Evolutionary conservation across 163 green algal species (phyloP).

Genomic region (Smithsoniella earleae): DNA sequence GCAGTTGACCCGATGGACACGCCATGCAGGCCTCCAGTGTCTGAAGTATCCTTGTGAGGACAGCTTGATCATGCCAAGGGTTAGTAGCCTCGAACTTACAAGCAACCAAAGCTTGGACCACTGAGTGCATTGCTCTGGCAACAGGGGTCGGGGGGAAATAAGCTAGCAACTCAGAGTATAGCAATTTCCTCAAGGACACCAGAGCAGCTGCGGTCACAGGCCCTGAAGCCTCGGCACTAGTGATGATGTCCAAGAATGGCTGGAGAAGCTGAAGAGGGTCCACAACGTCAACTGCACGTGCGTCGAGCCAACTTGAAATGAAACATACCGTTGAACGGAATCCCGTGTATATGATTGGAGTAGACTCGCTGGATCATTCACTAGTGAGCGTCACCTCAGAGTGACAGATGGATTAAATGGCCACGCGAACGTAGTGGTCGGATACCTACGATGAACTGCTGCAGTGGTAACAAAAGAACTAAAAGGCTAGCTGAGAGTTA

Average conservation of each 20-base stretch:
- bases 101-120: not conserved
- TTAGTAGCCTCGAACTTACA: conserved; percentile 30
- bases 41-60: conserved; percentile 20
- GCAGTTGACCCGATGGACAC: not conserved
- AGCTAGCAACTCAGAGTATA: not conserved
- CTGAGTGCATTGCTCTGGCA: conserved; percentile 15
- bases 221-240: conserved; percentile 16
- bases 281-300: conserved; percentile 11
- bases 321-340: too few relatives aligned
- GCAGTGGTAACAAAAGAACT: too few relatives aligned
- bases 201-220: conserved; percentile 21
- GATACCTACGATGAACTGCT: too few relatives aligned
- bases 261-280: conserved; percentile 16
- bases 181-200: conserved; percentile 14
- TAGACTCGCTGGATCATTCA: too few relatives aligned
- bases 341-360: too few relatives aligned
- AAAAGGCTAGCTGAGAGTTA: too few relatives aligned
- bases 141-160: conserved; percentile 4
- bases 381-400: too few relatives aligned
- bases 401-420: too few relatives aligned
- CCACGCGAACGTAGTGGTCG: too few relatives aligned
- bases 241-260: conserved; percentile 25
- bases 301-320: too few relatives aligned
- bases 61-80: conserved; percentile 22
- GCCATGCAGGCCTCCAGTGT: conserved; percentile 16